Evolutionary conservation across 768 basidiomycete species (phyloP), one percentile per base, ranked within the genome.

Genomic region (Lentinula sp.): DNA sequence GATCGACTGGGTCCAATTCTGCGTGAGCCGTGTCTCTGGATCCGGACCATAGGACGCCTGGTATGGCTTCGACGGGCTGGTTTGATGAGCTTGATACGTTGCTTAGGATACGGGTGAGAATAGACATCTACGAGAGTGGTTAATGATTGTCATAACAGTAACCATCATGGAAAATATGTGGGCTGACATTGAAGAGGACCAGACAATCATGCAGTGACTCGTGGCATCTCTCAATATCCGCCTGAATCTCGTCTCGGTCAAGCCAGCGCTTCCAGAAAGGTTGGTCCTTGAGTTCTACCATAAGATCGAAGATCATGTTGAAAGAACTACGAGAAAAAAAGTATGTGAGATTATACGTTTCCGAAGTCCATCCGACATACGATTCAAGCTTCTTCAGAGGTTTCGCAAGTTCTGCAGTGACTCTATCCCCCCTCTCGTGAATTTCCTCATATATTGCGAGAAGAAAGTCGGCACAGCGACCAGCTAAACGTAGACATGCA

Each of bases 241-340:
- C 68, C 20, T 70, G 63, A 20, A 80, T 79, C 57, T 85, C 83
- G 36, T 83, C 81, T 35, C 81, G 76, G 63, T 78, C 77, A 39
- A 85, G 71, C 65, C 83, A 86, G 4, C 82, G 75, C 67, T 82
- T 82, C 66, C 86, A 70, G 70, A 85, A 85, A 1, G 84, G 79
- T 12, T 82, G 69, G 42, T 76, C 69, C 6, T 74, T 72, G 49
- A 82, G 77, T 49, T 76, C 79, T 57, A 73, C 64, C 15, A 85
- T 72, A 57, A 85, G 74, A 13, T 65, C 57, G 23, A 70, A 65
- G 6, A 82, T 75, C 9, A 66, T 56, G 8, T 62, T 46, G 64
- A 77, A 78, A 0, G 76, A 66, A 8, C 81, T 81, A 48, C 37
- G 58, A 28, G 9, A 6, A 28, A 33, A 33, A 8, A 15, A 0